Evolutionary conservation across 371 early-diverging fungal species (phyloP).

Genomic region (Rhizopus stolonifer): DNA sequence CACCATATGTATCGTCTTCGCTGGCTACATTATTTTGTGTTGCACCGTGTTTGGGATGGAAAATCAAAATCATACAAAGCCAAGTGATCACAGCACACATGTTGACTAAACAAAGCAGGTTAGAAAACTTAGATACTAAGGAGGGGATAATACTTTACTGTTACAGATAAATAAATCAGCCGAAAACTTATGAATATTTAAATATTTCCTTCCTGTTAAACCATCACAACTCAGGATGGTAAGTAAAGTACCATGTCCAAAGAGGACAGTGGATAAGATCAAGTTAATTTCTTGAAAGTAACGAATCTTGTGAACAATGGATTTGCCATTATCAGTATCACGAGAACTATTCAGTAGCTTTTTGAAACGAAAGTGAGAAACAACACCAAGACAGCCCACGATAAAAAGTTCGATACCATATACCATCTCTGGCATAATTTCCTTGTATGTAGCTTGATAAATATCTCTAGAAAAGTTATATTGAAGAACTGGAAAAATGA

Average conservation of each 20-base stretch:
- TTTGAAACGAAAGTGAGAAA: constrained; percentile 47
- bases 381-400: constrained; percentile 39
- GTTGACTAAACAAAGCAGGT: constrained; percentile 13
- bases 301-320: constrained; percentile 40
- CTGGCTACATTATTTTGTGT: background rate
- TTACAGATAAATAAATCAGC: constrained; percentile 52
- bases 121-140: background rate
- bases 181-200: constrained; percentile 47
- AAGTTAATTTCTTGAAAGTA: constrained; percentile 54
- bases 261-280: constrained; percentile 35
- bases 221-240: constrained; percentile 45
- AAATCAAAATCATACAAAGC: constrained; percentile 28
- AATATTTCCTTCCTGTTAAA: constrained; percentile 26
- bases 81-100: constrained; percentile 28
- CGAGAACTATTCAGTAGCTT: constrained; percentile 32
- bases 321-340: constrained; percentile 33
- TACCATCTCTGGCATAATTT: constrained; percentile 48
- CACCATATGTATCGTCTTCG: background rate
- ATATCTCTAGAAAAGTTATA: constrained; percentile 38
- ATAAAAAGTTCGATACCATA: constrained; percentile 46
- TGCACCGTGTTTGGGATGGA: constrained; percentile 22
- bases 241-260: constrained; percentile 28
- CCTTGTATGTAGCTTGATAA: constrained; percentile 40
- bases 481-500: constrained; percentile 47
- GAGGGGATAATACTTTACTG: constrained; percentile 22